Evolutionary conservation across 768 basidiomycete species (phyloP).

Genomic region (Hemileccinum rubropunctum): DNA sequence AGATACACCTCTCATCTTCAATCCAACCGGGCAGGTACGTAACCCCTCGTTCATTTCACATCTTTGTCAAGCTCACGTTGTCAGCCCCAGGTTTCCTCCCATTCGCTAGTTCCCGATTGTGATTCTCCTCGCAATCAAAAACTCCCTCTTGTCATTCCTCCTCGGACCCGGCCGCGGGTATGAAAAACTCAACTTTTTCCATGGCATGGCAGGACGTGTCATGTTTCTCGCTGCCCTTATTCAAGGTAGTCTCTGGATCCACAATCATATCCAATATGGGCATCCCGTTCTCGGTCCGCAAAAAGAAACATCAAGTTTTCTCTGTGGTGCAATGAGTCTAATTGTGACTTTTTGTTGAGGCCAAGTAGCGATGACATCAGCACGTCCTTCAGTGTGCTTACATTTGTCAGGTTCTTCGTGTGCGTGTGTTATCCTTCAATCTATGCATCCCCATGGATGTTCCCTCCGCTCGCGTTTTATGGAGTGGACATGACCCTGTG

Average conservation of each 20-base stretch:
- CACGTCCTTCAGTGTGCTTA: conserved; percentile 39
- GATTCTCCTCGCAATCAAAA: conserved; percentile 57
- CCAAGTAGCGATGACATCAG: not conserved
- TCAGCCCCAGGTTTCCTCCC: conserved; percentile 51
- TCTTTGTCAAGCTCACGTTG: too few relatives aligned
- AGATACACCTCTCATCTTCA: conserved; percentile 57
- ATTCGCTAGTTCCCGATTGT: conserved; percentile 55
- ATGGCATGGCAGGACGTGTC: conserved; percentile 57
- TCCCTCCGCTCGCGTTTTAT: conserved; percentile 76
- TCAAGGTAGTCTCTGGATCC: conserved; percentile 71
- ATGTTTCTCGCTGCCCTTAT: conserved; percentile 42
- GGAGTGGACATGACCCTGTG: conserved; percentile 75
- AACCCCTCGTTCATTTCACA: too few relatives aligned
- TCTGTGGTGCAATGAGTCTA: conserved; percentile 66
- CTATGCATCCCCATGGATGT: conserved; percentile 82
- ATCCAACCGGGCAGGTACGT: conserved; percentile 57
- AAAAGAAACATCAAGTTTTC: conserved; percentile 69
- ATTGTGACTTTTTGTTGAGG: not conserved
- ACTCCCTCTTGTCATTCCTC: conserved; percentile 45
- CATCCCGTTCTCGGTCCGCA: conserved; percentile 62
- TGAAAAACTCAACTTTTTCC: conserved; percentile 57
- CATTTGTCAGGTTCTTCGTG: conserved; percentile 57
- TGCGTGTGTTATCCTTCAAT: conserved; percentile 81
- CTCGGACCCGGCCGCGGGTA: conserved; percentile 48
- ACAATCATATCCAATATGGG: conserved; percentile 57